A percentile compares a stretch with the other conserved stretches of the same genome.
Conservation (phyloP, 2,329 filamentous ascomycete genomes). For the Trichoderma sp. region DNA sequence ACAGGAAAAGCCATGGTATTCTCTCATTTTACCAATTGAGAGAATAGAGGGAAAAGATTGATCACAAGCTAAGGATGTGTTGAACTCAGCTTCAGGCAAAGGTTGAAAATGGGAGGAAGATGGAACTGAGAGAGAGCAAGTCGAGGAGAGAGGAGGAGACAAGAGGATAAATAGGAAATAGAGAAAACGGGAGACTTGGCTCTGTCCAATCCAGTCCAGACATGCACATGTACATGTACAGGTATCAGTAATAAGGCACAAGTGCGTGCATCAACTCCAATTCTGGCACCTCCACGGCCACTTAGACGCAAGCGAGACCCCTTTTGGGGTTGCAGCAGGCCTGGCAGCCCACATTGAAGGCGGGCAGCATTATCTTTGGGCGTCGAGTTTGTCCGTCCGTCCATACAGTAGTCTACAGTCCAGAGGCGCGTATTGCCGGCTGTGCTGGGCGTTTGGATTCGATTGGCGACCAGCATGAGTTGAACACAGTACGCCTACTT, state of each 20-base stretch:
- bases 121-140: not conserved
- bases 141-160: not conserved
- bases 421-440: not conserved
- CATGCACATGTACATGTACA: not conserved
- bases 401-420: not conserved
- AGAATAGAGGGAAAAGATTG: slow-evolving; percentile 30
- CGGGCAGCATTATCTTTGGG: slow-evolving; percentile 17
- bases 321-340: slow-evolving; percentile 3
- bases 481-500: not conserved
- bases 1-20: slow-evolving; percentile 72
- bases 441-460: not conserved
- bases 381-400: not conserved
- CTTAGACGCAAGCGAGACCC: slow-evolving; percentile 1
- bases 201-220: not conserved
- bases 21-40: slow-evolving; percentile 57
- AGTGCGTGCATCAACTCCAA: not conserved
- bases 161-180: slow-evolving; percentile 7
- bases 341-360: not conserved
- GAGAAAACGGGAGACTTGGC: not conserved
- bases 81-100: slow-evolving; percentile 35
- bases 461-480: not conserved
- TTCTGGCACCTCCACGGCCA: not conserved
- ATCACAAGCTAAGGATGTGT: slow-evolving; percentile 32
- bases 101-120: slow-evolving; percentile 27
- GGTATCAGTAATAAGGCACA: not conserved